phyloP scores from a whole-genome alignment of 1,139 yeast genomes.

The Insectozyma bohioensis region DNA sequence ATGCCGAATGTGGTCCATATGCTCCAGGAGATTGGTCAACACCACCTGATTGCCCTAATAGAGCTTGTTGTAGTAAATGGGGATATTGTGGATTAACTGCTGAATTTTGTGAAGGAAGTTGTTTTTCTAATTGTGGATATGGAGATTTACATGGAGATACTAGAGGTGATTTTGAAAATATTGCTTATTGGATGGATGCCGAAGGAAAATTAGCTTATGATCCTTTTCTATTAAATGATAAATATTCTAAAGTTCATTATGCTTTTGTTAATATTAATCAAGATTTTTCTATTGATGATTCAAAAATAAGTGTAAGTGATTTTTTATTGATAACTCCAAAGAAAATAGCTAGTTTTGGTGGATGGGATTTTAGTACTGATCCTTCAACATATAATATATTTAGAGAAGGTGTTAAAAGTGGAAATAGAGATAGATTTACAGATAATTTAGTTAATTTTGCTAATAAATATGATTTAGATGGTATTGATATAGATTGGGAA shows the following conservation, averaged over 20 bases:
- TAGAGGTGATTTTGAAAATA: not conserved
- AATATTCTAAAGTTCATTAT: not conserved
- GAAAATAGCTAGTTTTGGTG: no score
- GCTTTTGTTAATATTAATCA: not conserved
- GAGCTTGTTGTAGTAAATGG: no score
- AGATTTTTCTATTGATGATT: not conserved
- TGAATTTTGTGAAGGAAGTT: not conserved
- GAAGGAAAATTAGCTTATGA: not conserved
- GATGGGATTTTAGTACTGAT: no score
- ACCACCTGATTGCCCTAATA: no score
- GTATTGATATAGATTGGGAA: conserved; percentile 94
- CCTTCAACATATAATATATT: no score
- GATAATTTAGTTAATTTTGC: conserved; percentile 21
- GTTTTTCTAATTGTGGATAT: not conserved
- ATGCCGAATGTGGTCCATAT: no score
- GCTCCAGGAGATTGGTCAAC: no score
- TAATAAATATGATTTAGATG: conserved; percentile 76
- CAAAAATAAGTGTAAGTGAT: no score
- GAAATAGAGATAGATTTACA: not conserved
- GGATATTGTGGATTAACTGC: no score
- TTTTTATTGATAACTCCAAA: no score
- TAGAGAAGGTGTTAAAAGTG: no score
- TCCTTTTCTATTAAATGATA: not conserved
- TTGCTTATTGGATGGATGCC: not conserved
- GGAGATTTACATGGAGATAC: not conserved